These are phyloP conservation scores for Clonostachys chloroleuca DNA, from an alignment of 2,329 filamentous ascomycete species.

Conservation along the genomic window DNA sequence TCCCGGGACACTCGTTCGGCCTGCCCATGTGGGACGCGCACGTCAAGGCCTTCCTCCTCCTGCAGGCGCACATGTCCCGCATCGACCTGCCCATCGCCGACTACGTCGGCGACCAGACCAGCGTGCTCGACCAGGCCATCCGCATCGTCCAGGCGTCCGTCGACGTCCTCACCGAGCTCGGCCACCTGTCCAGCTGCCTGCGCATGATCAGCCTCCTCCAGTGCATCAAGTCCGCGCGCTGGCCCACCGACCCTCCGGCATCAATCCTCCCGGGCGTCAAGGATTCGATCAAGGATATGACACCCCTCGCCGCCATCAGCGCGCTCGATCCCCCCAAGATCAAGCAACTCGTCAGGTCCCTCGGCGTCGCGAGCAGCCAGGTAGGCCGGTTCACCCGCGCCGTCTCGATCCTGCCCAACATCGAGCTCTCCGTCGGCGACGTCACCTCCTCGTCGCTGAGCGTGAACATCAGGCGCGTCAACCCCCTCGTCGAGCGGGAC, in stretches of 20 bases:
- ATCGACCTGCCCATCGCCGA: constrained; percentile 91
- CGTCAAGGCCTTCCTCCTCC: constrained; percentile 88
- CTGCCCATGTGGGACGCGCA: constrained; percentile 98
- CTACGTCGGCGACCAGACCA: constrained; percentile 91
- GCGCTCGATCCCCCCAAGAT: constrained; percentile 24
- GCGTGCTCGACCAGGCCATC: constrained; percentile 90
- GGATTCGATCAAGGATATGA: constrained; percentile 32
- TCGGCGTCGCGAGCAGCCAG: constrained; percentile 41
- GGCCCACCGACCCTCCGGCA: constrained; percentile 77
- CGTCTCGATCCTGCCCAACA: constrained; percentile 61
- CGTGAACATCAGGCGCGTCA: constrained; percentile 61
- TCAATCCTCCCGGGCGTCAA: constrained; percentile 75
- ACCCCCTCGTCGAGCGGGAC: constrained; percentile 60
- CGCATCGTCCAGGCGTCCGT: constrained; percentile 95
- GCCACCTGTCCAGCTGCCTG: constrained; percentile 70
- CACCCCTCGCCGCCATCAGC: constrained; percentile 36
- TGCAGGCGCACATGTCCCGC: constrained; percentile 93
- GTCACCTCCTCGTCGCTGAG: constrained; percentile 60
- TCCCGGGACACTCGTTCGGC: constrained; percentile 53
- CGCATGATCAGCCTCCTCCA: constrained; percentile 85
- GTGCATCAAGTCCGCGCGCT: constrained; percentile 87
- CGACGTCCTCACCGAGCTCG: constrained; percentile 89
- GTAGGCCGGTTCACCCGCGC: constrained; percentile 52
- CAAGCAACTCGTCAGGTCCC: constrained; percentile 39
- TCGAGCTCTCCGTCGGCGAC: constrained; percentile 57